Conservation (phyloP, 257 asterid species). For the Solanum pennellii region DNA sequence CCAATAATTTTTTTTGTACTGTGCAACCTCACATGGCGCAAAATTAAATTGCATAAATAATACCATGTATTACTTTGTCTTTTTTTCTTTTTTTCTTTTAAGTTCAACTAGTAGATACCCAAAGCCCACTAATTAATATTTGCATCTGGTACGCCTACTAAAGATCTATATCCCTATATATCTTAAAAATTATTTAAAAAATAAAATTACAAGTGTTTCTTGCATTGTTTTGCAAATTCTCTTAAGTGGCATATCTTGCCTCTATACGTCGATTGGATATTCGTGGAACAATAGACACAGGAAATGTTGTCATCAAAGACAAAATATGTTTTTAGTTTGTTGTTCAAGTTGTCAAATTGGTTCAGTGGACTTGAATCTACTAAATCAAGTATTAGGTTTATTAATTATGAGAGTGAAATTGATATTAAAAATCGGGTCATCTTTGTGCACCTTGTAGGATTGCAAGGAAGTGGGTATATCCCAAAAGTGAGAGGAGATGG, state of each 20-base stretch:
- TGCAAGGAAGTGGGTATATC: neutral
- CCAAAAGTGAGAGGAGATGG: neutral
- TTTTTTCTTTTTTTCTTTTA: no score
- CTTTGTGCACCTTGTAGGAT: neutral
- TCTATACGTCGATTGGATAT: neutral
- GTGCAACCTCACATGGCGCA: neutral
- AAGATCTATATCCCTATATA: neutral
- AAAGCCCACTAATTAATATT: neutral
- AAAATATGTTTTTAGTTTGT: no score
- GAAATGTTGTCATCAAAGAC: neutral
- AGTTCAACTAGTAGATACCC: neutral
- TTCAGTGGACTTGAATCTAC: constrained; percentile 19
- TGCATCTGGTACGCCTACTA: neutral
- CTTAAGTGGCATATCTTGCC: neutral
- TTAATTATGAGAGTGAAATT: neutral
- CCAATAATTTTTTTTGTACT: neutral
- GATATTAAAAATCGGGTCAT: neutral
- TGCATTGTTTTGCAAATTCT: no score
- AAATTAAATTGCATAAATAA: neutral
- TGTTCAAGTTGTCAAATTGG: constrained; percentile 15
- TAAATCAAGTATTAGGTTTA: neutral
- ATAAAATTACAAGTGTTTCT: neutral
- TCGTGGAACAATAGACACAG: neutral
- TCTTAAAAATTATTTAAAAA: no score
- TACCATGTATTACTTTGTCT: neutral